Base-by-base conservation (phyloP, 306 rosid genomes). In the Mimosa bimucronata region DNA sequence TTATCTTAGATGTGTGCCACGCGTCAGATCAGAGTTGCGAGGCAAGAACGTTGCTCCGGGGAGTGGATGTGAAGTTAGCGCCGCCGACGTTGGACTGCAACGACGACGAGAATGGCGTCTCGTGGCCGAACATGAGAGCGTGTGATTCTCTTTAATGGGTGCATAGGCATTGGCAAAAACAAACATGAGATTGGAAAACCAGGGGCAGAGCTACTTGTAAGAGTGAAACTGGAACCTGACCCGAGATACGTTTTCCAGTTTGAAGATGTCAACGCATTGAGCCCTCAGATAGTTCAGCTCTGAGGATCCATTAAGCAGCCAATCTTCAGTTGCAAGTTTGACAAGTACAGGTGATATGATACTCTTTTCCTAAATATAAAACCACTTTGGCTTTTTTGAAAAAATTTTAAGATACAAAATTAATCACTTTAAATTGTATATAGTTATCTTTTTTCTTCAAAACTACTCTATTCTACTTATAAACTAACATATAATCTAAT, bases 311-410 rank as follows among this genome's bases (percentile, higher is more conserved):
- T 83, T 75, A 91, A 86, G 78, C 98, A 94, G 83, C 97, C 97
- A 29, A 90, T 94, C 83, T 94, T 94, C 83, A 94, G 94, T 82
- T 92, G 97, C 94, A 91, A 88, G 88, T 94, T 94, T 80, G 89
- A 85, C 65, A 88, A 89, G 68, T 97, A 94, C 96, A 94, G 98
- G 97, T 94, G 81, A 89, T 81, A 68, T 67, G 79, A 79, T 79
- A n/a, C n/a, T n/a, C n/a, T n/a, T n/a, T n/a, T n/a, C n/a, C n/a
- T n/a, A n/a, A n/a, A n/a, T n/a, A n/a, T n/a, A n/a, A n/a, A n/a
- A n/a, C n/a, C n/a, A n/a, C n/a, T n/a, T n/a, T n/a, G n/a, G n/a
- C n/a, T n/a, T n/a, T n/a, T n/a, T n/a, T n/a, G n/a, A n/a, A n/a
- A n/a, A n/a, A n/a, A n/a, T n/a, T n/a, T n/a, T n/a, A n/a, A n/a